Conservation (phyloP, 73 alveolate species). For the Strombidium stylifer region DNA sequence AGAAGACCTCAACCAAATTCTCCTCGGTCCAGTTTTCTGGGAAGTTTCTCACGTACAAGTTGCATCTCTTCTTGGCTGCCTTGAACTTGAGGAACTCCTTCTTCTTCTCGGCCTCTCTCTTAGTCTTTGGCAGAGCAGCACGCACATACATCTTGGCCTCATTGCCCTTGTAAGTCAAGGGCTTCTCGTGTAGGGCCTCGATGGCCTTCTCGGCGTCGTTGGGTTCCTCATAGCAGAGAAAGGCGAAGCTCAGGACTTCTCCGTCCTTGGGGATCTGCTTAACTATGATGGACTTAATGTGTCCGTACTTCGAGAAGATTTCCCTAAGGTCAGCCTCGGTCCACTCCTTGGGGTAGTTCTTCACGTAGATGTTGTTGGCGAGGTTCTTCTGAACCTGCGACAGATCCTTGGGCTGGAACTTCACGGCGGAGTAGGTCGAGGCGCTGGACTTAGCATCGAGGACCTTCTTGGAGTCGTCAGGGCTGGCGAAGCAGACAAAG, state of each 20-base stretch:
- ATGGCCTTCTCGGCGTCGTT: conserved; percentile 54
- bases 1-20: conserved; percentile 67
- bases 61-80: conserved; percentile 57
- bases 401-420: conserved; percentile 29
- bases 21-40: conserved; percentile 77
- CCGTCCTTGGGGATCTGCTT: conserved; percentile 57
- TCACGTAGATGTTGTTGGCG: conserved; percentile 69
- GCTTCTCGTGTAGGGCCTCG: conserved; percentile 12
- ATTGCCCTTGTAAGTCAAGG: no score
- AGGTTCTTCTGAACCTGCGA: conserved; percentile 19
- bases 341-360: conserved; percentile 60
- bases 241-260: conserved; percentile 69
- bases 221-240: conserved; percentile 68
- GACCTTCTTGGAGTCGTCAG: conserved; percentile 76
- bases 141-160: conserved; percentile 35
- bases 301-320: conserved; percentile 78
- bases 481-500: conserved; percentile 80
- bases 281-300: conserved; percentile 60
- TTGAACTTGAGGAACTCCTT: conserved; percentile 22
- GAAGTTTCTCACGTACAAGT: conserved; percentile 86
- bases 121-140: conserved; percentile 28
- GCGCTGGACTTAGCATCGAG: conserved; percentile 22
- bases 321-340: conserved; percentile 56
- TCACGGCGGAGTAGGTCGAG: background rate
- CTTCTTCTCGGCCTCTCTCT: conserved; percentile 27